A percentile compares a stretch with the other conserved stretches of the same genome.
phyloP scores from a whole-genome alignment of 2,329 filamentous ascomycete species.

The Nemania diffusa region DNA sequence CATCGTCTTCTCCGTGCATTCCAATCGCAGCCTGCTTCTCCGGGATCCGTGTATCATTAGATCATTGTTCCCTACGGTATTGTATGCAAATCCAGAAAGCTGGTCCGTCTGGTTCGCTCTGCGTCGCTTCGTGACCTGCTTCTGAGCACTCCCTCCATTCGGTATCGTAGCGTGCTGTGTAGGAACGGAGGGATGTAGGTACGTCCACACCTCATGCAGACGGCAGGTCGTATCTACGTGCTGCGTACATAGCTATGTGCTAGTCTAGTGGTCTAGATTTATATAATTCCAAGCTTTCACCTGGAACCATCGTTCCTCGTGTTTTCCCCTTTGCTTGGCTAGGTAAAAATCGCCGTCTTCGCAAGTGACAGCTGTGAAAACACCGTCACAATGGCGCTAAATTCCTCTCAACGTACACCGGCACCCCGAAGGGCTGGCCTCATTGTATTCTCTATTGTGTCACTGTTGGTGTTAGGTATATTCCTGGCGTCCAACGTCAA shows the following conservation, averaged over 20 bases:
- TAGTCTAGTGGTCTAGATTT: slow-evolving; percentile 16
- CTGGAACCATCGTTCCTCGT: slow-evolving; percentile 3
- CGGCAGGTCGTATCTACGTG: not conserved
- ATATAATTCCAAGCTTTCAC: slow-evolving; percentile 27
- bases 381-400: slow-evolving; percentile 36
- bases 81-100: slow-evolving; percentile 20
- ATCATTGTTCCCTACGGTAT: not conserved
- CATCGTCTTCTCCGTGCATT: slow-evolving; percentile 21
- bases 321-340: slow-evolving; percentile 1
- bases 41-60: slow-evolving; percentile 17
- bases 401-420: slow-evolving; percentile 32
- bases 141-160: slow-evolving; percentile 20
- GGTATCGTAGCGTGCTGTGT: not conserved
- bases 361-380: slow-evolving; percentile 20
- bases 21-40: slow-evolving; percentile 29
- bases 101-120: slow-evolving; percentile 18
- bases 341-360: slow-evolving; percentile 9
- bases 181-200: not conserved
- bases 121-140: slow-evolving; percentile 21
- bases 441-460: slow-evolving; percentile 46
- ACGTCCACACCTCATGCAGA: slow-evolving; percentile 14
- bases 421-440: slow-evolving; percentile 44
- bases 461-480: slow-evolving; percentile 51
- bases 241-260: not conserved
- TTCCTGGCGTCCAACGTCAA: slow-evolving; percentile 44